Evolutionary conservation across 2,329 filamentous ascomycete species (phyloP).

Genomic region (Pseudogymnoascus verrucosus): DNA sequence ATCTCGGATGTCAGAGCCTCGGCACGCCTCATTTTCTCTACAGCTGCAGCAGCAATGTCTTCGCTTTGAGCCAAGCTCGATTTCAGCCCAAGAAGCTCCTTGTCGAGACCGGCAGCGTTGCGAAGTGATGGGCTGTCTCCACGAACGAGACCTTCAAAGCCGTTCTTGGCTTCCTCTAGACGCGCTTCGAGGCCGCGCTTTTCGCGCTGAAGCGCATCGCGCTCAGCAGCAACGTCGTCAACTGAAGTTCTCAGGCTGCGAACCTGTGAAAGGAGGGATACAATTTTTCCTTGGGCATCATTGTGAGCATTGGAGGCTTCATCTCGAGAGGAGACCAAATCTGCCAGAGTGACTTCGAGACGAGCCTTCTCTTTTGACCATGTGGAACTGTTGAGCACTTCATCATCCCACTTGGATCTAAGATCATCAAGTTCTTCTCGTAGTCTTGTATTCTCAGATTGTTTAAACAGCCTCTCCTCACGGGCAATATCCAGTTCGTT

Average conservation of each 20-base stretch:
- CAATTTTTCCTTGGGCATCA: constrained; percentile 88
- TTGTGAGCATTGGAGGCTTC: constrained; percentile 91
- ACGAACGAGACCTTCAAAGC: constrained; percentile 78
- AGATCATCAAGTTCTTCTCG: constrained; percentile 95
- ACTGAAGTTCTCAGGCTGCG: constrained; percentile 73
- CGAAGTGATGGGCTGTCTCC: constrained; percentile 82
- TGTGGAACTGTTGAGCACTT: constrained; percentile 93
- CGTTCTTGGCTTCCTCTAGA: constrained; percentile 77
- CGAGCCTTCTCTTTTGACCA: constrained; percentile 98
- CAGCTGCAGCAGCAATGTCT: constrained; percentile 81
- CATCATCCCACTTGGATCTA: constrained; percentile 94
- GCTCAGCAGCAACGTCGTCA: constrained; percentile 78
- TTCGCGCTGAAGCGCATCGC: constrained; percentile 76
- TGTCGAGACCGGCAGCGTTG: constrained; percentile 81
- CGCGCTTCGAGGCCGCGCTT: constrained; percentile 83
- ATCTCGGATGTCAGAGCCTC: constrained; percentile 82
- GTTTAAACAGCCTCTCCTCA: constrained; percentile 78
- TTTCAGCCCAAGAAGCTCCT: constrained; percentile 82
- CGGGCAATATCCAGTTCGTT: constrained; percentile 91
- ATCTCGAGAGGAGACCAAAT: constrained; percentile 83
- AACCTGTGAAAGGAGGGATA: constrained; percentile 83
- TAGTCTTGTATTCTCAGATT: constrained; percentile 76
- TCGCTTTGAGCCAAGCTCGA: constrained; percentile 84
- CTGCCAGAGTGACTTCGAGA: constrained; percentile 79
- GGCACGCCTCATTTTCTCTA: constrained; percentile 94